Conservation (phyloP, 805 yeast species). For the Ogataea methylovora region DNA sequence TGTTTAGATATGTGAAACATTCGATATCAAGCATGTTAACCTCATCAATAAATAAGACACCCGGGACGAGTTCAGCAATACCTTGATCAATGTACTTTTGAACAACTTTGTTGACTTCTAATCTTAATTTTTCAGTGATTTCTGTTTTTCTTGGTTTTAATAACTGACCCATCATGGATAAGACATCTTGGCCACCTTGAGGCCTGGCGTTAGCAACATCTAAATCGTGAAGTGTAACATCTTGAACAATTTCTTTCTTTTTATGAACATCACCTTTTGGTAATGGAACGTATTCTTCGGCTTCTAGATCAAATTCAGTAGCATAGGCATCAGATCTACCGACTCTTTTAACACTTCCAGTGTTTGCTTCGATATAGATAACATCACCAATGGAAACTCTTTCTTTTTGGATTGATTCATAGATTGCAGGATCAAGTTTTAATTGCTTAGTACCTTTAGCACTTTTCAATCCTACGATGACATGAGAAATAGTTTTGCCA, state of each 20-base stretch:
- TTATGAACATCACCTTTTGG: slow-evolving; percentile 99
- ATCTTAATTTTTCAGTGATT: slow-evolving; percentile 89
- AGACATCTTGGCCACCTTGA: slow-evolving; percentile 88
- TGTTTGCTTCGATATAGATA: slow-evolving; percentile 92
- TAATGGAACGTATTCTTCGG: slow-evolving; percentile 96
- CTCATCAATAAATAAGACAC: slow-evolving; percentile 95
- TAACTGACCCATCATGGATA: slow-evolving; percentile 95
- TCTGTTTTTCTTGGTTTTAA: slow-evolving; percentile 95
- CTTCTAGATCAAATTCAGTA: slow-evolving; percentile 96
- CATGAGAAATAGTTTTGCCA: slow-evolving; percentile 93
- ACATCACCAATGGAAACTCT: slow-evolving; percentile 94
- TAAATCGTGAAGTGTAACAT: slow-evolving; percentile 91
- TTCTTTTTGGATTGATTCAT: slow-evolving; percentile 92
- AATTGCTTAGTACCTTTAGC: slow-evolving; percentile 86
- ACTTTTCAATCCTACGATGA: slow-evolving; percentile 85
- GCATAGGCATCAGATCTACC: slow-evolving; percentile 99
- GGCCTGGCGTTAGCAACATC: slow-evolving; percentile 97
- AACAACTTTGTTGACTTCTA: slow-evolving; percentile 92
- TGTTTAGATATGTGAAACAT: slow-evolving; percentile 87
- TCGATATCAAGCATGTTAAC: slow-evolving; percentile 98
- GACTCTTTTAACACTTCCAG: slow-evolving; percentile 94
- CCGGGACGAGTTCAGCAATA: slow-evolving; percentile 95
- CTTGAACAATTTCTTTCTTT: slow-evolving; percentile 96
- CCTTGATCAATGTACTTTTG: slow-evolving; percentile 97
- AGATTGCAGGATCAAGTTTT: slow-evolving; percentile 86